phyloP scores from a whole-genome alignment of 371 early-diverging fungal species.

The Apophysomyces sp. region DNA sequence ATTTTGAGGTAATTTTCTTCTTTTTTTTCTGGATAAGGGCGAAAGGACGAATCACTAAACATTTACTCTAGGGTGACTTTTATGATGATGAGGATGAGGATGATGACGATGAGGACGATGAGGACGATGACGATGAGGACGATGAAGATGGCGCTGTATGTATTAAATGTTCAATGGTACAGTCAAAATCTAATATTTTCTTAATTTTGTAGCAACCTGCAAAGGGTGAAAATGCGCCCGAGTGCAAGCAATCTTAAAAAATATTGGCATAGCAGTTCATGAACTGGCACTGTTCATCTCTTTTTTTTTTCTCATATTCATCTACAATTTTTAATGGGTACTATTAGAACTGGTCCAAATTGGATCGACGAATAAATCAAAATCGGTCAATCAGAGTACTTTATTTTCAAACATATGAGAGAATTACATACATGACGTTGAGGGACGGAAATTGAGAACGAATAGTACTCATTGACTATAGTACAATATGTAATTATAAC shows the following conservation, averaged over 20 bases:
- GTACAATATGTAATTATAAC: too few relatives aligned
- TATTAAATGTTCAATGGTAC: conserved; percentile 8
- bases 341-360: background rate
- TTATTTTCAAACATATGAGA: too few relatives aligned
- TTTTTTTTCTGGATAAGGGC: background rate
- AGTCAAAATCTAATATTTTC: background rate
- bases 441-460: too few relatives aligned
- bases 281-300: background rate
- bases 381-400: too few relatives aligned
- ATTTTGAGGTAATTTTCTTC: conserved; percentile 55
- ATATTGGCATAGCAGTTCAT: background rate
- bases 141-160: conserved; percentile 59
- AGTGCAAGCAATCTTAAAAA: conserved; percentile 60
- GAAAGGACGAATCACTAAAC: conserved; percentile 33
- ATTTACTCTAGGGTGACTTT: conserved; percentile 49
- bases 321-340: conserved; percentile 1
- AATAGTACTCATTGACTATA: too few relatives aligned
- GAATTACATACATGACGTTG: too few relatives aligned
- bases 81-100: conserved; percentile 72
- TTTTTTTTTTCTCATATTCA: conserved; percentile 5
- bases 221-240: conserved; percentile 60
- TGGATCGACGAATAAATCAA: too few relatives aligned
- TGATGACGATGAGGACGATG: conserved; percentile 51
- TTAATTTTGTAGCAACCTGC: conserved; percentile 22
- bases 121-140: conserved; percentile 51